Conservation (phyloP, 495 filamentous ascomycete species). For the Hypoxylon subgilvum region DNA sequence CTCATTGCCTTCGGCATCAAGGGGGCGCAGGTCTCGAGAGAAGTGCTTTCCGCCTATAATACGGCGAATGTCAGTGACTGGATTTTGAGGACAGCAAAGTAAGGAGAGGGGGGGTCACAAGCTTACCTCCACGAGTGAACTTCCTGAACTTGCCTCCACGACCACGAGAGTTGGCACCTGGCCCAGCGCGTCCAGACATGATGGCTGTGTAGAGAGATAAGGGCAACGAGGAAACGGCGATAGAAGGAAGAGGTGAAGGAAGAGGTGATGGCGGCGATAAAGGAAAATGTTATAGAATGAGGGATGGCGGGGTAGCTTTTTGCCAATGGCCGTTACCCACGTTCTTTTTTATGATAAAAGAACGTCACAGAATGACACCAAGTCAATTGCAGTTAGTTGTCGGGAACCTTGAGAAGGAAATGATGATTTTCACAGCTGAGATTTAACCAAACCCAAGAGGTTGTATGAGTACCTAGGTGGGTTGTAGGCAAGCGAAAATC, state of each 20-base stretch:
- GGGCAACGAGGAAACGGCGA: constrained; percentile 6
- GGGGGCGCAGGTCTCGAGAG: constrained; percentile 83
- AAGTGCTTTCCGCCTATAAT: constrained; percentile 88
- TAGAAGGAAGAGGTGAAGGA: too few relatives aligned
- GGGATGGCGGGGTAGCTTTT: constrained; percentile 22
- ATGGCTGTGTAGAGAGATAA: constrained; percentile 10
- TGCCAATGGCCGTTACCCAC: too few relatives aligned
- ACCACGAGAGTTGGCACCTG: constrained; percentile 63
- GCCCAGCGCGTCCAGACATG: constrained; percentile 68
- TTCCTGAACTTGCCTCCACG: constrained; percentile 94
- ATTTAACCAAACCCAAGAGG: too few relatives aligned
- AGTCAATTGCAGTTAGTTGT: too few relatives aligned
- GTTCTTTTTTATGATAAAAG: background rate
- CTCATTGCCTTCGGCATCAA: constrained; percentile 82
- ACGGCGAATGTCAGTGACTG: constrained; percentile 3
- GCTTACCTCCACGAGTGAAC: constrained; percentile 84
- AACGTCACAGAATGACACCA: background rate
- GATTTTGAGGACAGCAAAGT: background rate
- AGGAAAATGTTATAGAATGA: too few relatives aligned
- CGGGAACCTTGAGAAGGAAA: too few relatives aligned
- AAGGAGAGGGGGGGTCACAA: constrained; percentile 2
- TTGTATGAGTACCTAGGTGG: too few relatives aligned
- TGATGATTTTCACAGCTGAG: too few relatives aligned
- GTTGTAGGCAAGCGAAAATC: too few relatives aligned
- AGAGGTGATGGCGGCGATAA: too few relatives aligned